Percentiles rank a stretch among this genome's conserved stretches.
phyloP scores from a whole-genome alignment of 306 rosid genomes.

The Quercus engelmannii region DNA sequence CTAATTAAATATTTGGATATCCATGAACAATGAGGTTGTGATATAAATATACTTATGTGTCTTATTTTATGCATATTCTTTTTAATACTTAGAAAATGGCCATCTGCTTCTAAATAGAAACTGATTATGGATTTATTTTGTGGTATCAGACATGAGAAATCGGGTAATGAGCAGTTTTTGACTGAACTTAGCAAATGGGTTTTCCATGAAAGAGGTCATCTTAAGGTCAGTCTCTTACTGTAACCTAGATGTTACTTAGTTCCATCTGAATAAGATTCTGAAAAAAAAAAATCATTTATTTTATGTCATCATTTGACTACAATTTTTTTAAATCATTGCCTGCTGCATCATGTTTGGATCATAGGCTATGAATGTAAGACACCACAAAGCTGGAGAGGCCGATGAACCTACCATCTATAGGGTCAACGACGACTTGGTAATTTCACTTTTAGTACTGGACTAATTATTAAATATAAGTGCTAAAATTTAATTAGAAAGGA shows the following conservation, averaged over 20 bases:
- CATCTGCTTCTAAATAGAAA: background rate
- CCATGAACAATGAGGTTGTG: background rate
- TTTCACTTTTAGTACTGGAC: slow-evolving; percentile 20
- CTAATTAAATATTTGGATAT: background rate
- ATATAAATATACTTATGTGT: background rate
- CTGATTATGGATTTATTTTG: background rate
- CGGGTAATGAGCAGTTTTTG: slow-evolving; percentile 88
- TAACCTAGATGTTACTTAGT: background rate
- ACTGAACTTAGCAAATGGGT: slow-evolving; percentile 93
- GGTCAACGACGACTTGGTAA: slow-evolving; percentile 91
- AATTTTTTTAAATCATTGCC: slow-evolving; percentile 1
- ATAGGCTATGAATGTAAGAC: slow-evolving; percentile 78
- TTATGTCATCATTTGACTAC: slow-evolving; percentile 5
- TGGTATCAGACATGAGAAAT: slow-evolving; percentile 65
- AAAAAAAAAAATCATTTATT: slow-evolving; percentile 9
- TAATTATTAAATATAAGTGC: background rate
- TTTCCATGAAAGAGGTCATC: slow-evolving; percentile 97
- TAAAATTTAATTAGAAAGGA: background rate
- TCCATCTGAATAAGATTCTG: background rate
- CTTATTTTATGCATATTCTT: background rate
- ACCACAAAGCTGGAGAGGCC: slow-evolving; percentile 79
- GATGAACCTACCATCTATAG: slow-evolving; percentile 83
- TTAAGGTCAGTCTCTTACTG: slow-evolving; percentile 56
- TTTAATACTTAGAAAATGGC: background rate
- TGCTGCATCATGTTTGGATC: slow-evolving; percentile 17